Conservation (phyloP, 768 basidiomycete genomes). For the Psilocybe sp. region DNA sequence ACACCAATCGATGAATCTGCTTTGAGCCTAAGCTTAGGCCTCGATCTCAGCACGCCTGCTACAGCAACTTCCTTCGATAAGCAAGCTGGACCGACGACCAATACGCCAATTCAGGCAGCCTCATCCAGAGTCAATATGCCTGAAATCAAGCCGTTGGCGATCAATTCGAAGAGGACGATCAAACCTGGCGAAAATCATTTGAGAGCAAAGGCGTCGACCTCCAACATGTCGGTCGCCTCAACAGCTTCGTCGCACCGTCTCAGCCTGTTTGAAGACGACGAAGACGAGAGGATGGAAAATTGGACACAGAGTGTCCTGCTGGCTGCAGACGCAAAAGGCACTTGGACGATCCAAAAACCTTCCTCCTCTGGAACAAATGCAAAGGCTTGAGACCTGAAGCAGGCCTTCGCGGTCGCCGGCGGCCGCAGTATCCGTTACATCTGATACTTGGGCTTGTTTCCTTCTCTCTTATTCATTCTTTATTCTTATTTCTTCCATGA, state of each 20-base stretch:
- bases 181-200: conserved; percentile 13
- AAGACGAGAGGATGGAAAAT: conserved; percentile 49
- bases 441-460: too few relatives aligned
- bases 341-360: conserved; percentile 6
- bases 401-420: too few relatives aligned
- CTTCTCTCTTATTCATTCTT: too few relatives aligned
- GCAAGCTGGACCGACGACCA: too few relatives aligned
- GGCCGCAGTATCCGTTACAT: too few relatives aligned
- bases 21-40: conserved; percentile 37
- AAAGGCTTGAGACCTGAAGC: too few relatives aligned
- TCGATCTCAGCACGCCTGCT: conserved; percentile 29
- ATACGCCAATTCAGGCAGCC: too few relatives aligned
- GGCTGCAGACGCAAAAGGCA: conserved; percentile 52
- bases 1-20: conserved; percentile 58
- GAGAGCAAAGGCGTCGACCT: conserved; percentile 11
- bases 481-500: too few relatives aligned
- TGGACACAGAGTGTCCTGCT: conserved; percentile 75
- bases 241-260: conserved; percentile 44
- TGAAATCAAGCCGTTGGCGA: conserved; percentile 3
- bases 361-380: neutral
- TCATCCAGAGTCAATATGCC: neutral
- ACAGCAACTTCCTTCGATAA: conserved; percentile 15
- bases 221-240: conserved; percentile 21
- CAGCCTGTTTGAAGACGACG: conserved; percentile 43
- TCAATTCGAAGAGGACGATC: conserved; percentile 5